phyloP scores from a whole-genome alignment of 1,284 basidiomycete genomes.

The Peniophora sp. region DNA sequence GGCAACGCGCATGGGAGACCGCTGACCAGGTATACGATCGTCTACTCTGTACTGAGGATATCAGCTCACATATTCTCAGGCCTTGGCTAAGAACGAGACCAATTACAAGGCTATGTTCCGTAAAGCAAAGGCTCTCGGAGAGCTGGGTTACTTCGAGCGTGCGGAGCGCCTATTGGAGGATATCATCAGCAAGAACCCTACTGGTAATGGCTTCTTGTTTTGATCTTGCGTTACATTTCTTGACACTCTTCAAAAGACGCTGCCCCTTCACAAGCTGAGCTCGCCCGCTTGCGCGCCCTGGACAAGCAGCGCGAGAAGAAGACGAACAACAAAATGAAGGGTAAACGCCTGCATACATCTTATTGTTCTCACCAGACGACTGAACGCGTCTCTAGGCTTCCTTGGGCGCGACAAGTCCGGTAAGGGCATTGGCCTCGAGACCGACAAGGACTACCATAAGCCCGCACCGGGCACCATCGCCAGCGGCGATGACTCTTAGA shows the following conservation, averaged over 20 bases:
- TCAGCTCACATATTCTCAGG: conserved; percentile 30
- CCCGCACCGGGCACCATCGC: too few relatives aligned
- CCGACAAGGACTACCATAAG: not conserved
- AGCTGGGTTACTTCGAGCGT: conserved; percentile 67
- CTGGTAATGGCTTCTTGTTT: conserved; percentile 29
- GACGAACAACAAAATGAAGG: conserved; percentile 44
- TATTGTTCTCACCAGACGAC: not conserved
- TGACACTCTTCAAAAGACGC: conserved; percentile 42
- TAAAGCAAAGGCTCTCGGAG: conserved; percentile 71
- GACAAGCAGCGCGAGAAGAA: conserved; percentile 62
- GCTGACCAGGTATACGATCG: conserved; percentile 53
- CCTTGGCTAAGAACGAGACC: conserved; percentile 59
- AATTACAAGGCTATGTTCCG: conserved; percentile 74
- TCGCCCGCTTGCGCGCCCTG: conserved; percentile 45
- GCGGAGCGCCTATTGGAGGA: conserved; percentile 57
- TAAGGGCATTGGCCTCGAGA: not conserved
- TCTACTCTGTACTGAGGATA: not conserved
- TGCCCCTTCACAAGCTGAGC: conserved; percentile 48
- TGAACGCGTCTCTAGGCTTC: not conserved
- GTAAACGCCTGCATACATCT: conserved; percentile 25
- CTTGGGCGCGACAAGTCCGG: conserved; percentile 4
- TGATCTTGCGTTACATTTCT: not conserved
- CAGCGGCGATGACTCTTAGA: too few relatives aligned
- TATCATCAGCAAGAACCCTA: conserved; percentile 50
- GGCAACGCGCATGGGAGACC: conserved; percentile 66